These are phyloP conservation scores for Pythium rishiriense DNA, from an alignment of 352 stramenopile species.

Conservation along the genomic window DNA sequence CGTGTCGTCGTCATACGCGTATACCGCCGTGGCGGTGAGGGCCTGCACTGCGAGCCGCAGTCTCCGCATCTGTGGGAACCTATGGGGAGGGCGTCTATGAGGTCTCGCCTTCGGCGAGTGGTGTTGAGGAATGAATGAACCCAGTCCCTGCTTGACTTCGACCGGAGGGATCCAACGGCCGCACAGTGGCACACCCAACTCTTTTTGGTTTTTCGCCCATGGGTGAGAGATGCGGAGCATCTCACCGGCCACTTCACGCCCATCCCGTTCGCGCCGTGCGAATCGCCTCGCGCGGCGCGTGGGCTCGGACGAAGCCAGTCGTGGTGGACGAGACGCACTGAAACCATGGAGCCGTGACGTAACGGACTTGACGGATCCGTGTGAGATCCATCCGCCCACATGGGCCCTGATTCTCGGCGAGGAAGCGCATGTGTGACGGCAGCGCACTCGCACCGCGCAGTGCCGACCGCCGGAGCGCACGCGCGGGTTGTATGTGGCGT, in stretches of 20 bases:
- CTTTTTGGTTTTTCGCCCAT: neutral
- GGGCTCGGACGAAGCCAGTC: conserved; percentile 14
- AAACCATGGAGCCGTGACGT: conserved; percentile 7
- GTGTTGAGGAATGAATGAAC: conserved; percentile 1
- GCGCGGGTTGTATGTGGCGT: no score
- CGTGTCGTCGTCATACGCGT: conserved; percentile 2
- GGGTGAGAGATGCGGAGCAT: neutral
- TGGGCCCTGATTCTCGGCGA: neutral
- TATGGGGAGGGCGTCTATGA: neutral
- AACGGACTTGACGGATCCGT: conserved; percentile 11
- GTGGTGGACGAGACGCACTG: neutral
- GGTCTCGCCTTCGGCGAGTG: neutral
- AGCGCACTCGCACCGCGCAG: neutral
- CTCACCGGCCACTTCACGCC: neutral
- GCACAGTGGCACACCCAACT: conserved; percentile 4
- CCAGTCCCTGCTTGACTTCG: neutral
- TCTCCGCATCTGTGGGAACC: neutral
- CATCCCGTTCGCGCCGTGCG: neutral
- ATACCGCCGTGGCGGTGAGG: neutral
- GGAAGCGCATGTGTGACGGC: neutral
- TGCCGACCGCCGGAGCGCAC: no score
- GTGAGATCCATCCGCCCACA: no score
- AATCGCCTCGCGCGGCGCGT: neutral
- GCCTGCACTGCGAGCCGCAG: neutral
- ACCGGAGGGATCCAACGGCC: neutral